These are phyloP conservation scores for Emericellopsis cladophorae DNA, from an alignment of 2,329 filamentous ascomycete species.

Conservation along the genomic window DNA sequence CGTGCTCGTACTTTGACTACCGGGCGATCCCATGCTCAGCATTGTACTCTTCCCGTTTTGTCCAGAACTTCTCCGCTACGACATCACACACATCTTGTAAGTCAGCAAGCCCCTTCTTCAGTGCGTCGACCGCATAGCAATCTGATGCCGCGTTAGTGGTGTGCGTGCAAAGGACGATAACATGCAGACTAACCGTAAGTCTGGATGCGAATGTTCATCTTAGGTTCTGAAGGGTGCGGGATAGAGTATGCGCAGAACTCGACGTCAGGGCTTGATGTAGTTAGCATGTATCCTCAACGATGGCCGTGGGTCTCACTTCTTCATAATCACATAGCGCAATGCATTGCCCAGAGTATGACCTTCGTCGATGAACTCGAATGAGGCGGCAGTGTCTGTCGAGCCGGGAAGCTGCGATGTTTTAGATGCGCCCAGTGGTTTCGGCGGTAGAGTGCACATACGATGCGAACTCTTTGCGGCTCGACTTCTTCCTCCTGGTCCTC, in stretches of 20 bases:
- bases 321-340: slow-evolving; percentile 91
- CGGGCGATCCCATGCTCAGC: slow-evolving; percentile 17
- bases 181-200: slow-evolving; percentile 62
- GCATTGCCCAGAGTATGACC: slow-evolving; percentile 94
- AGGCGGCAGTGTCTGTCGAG: slow-evolving; percentile 76
- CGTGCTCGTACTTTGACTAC: slow-evolving; percentile 1
- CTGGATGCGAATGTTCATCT: slow-evolving; percentile 96
- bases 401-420: slow-evolving; percentile 59
- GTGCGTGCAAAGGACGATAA: background rate
- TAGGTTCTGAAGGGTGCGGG: slow-evolving; percentile 86
- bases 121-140: slow-evolving; percentile 66
- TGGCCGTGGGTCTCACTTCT: slow-evolving; percentile 57
- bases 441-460: slow-evolving; percentile 31
- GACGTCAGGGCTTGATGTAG: slow-evolving; percentile 64
- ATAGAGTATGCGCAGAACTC: slow-evolving; percentile 99
- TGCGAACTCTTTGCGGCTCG: slow-evolving; percentile 44
- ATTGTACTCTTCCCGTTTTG: slow-evolving; percentile 30
- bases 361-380: slow-evolving; percentile 88
- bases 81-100: slow-evolving; percentile 88
- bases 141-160: slow-evolving; percentile 35
- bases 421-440: background rate
- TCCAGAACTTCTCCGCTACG: slow-evolving; percentile 78
- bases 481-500: slow-evolving; percentile 34
- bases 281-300: slow-evolving; percentile 2
- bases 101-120: slow-evolving; percentile 83